Percentiles rank a stretch among this genome's conserved stretches.
phyloP scores from a whole-genome alignment of 1,284 basidiomycete species.

The Ustilago crameri region DNA sequence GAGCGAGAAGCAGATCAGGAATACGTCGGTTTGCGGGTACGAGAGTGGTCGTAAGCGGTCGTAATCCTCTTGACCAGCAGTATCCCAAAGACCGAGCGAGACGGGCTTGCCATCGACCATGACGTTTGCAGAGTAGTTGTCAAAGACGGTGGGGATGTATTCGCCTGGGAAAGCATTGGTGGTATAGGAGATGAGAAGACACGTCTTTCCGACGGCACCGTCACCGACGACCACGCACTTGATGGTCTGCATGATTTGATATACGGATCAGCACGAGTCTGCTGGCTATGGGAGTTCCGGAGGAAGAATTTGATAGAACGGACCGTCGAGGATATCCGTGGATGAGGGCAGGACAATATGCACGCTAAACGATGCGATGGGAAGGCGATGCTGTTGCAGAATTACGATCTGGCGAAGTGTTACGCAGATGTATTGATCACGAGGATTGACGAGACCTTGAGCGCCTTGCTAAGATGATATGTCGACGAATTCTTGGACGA shows the following conservation, averaged over 20 bases:
- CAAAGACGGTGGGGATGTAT: constrained; percentile 76
- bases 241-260: constrained; percentile 60
- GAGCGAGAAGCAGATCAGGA: constrained; percentile 98
- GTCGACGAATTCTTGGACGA: no score
- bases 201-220: constrained; percentile 68
- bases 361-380: neutral
- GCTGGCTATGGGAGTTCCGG: neutral
- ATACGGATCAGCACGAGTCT: neutral
- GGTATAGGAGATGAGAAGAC: constrained; percentile 67
- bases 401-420: no score
- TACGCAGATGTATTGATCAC: no score
- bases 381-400: no score
- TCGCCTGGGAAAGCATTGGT: constrained; percentile 68
- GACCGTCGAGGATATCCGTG: neutral
- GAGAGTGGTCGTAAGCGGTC: constrained; percentile 96
- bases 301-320: neutral
- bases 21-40: constrained; percentile 99
- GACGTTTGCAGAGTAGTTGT: constrained; percentile 90
- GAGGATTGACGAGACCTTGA: no score
- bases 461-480: no score
- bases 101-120: constrained; percentile 99
- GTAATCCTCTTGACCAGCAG: constrained; percentile 72
- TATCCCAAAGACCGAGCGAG: constrained; percentile 87
- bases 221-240: constrained; percentile 68
- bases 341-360: neutral